Evolutionary conservation across 257 asterid species (phyloP), one percentile per base, ranked within the genome.

Genomic region (Salvia rosmarinus): DNA sequence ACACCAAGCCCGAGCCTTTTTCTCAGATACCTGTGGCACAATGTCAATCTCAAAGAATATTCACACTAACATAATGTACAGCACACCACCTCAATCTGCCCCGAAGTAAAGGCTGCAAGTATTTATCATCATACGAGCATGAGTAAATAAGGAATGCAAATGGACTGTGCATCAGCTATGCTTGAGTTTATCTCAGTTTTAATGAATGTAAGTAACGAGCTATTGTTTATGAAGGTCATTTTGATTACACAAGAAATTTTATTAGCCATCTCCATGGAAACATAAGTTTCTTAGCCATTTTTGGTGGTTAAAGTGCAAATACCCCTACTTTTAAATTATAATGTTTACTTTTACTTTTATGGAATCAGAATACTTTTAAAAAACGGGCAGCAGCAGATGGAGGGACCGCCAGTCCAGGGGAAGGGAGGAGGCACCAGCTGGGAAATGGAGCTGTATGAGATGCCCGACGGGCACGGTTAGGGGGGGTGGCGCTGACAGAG

Each of bases 1-100:
- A 79, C 99, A 95, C 98, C 99, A 95, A 46, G 99, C 98, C 30
- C 96, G 86, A 25, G 99, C 98, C 85, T 95, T 91, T 75, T 95
- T 95, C 90, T 95, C 99, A 73, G 99, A 91, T 51, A 95, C 96
- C 99, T 94, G 73, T 34, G 43, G 56, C 25, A 30, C 30, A 50
- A 52, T n/a, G 50, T 69, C 56, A 69, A 59, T 76, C 64, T 37
- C 32, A 79, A 49, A 61, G 5, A 68, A 20, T 21, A 13, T n/a
- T 34, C 55, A 3, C 13, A 20, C 51, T 50, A 50, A 59, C 57
- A 13, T 32, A 19, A 37, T 14, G 35, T 28, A 6, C 9, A 30
- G 30, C 35, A 63, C 16, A 39, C 0, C 44, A 9, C 44, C 44
- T 39, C 44, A 39, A 9, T 39, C 12, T 39, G 44, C 43, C 44